Evolutionary conservation across 2,329 filamentous ascomycete genomes (phyloP).

Genomic region (Lithohypha guttulata): DNA sequence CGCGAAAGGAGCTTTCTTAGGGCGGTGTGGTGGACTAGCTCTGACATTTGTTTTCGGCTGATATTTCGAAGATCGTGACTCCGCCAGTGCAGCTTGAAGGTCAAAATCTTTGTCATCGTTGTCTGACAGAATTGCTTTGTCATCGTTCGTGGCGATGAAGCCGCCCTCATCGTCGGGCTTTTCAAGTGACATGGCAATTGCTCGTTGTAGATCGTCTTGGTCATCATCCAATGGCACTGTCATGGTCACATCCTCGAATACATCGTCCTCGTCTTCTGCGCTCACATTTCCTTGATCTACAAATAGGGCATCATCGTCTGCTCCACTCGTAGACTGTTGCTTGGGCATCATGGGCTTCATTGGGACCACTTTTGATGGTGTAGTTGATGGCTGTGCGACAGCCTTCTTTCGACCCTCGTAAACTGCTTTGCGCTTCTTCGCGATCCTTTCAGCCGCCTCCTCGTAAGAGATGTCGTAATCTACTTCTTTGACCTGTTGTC

Average conservation of each 20-base stretch:
- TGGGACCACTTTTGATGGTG: not conserved
- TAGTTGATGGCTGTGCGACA: constrained; percentile 1
- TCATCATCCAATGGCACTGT: constrained; percentile 31
- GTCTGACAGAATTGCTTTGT: constrained; percentile 53
- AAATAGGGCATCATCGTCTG: constrained; percentile 48
- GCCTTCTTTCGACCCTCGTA: constrained; percentile 33
- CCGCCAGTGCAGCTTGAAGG: constrained; percentile 62
- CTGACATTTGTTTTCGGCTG: constrained; percentile 31
- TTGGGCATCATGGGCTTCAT: constrained; percentile 1
- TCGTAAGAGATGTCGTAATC: constrained; percentile 29
- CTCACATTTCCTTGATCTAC: constrained; percentile 33
- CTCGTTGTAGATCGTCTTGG: constrained; percentile 65
- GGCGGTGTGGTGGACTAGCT: constrained; percentile 37
- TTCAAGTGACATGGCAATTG: constrained; percentile 75
- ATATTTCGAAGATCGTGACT: constrained; percentile 54
- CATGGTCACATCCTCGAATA: constrained; percentile 45
- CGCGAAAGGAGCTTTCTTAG: constrained; percentile 40
- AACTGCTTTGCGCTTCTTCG: constrained; percentile 37
- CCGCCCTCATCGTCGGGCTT: constrained; percentile 38
- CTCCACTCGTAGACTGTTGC: constrained; percentile 20
- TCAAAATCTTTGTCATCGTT: constrained; percentile 69
- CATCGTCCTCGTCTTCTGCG: constrained; percentile 37
- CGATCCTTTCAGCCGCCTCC: constrained; percentile 25
- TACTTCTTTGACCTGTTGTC: constrained; percentile 24
- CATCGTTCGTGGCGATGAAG: constrained; percentile 28